Conservation (phyloP, 164 flowering plant genomes). For the Stephania yunnanensis region DNA sequence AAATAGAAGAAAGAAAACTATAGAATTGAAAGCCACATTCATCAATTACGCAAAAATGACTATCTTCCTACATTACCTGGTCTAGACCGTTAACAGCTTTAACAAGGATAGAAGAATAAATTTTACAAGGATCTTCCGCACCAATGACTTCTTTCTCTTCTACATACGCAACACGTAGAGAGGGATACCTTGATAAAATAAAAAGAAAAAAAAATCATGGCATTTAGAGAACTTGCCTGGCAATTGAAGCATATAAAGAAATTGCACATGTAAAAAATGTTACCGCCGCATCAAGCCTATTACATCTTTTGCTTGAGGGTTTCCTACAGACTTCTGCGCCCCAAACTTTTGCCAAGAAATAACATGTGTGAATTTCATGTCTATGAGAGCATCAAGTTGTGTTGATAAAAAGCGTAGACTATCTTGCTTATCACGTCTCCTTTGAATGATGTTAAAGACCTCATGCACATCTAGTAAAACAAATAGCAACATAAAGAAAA, state of each 20-base stretch:
- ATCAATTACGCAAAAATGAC: neutral
- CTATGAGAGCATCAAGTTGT: constrained; percentile 71
- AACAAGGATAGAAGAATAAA: constrained; percentile 73
- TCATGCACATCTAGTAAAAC: constrained; percentile 62
- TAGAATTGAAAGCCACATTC: neutral
- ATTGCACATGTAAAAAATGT: constrained; percentile 7
- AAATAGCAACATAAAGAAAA: neutral
- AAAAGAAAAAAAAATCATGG: constrained; percentile 1
- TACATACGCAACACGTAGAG: constrained; percentile 89
- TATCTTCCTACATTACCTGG: constrained; percentile 44
- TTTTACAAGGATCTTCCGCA: constrained; percentile 32
- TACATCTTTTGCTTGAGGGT: constrained; percentile 72
- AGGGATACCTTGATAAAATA: constrained; percentile 57
- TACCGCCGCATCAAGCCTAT: constrained; percentile 73
- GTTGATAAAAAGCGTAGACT: constrained; percentile 37
- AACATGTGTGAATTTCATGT: constrained; percentile 77
- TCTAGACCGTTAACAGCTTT: constrained; percentile 64
- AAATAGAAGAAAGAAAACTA: neutral
- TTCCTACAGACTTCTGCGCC: constrained; percentile 60
- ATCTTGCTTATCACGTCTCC: constrained; percentile 30
- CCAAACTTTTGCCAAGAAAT: constrained; percentile 83
- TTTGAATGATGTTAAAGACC: constrained; percentile 51
- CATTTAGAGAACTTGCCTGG: neutral
- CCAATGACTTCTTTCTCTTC: constrained; percentile 82
- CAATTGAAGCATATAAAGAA: neutral